A percentile compares a stretch with the other conserved stretches of the same genome.
These are phyloP conservation scores for Parathielavia hyrcaniae DNA, from an alignment of 495 filamentous ascomycete species.

Conservation along the genomic window DNA sequence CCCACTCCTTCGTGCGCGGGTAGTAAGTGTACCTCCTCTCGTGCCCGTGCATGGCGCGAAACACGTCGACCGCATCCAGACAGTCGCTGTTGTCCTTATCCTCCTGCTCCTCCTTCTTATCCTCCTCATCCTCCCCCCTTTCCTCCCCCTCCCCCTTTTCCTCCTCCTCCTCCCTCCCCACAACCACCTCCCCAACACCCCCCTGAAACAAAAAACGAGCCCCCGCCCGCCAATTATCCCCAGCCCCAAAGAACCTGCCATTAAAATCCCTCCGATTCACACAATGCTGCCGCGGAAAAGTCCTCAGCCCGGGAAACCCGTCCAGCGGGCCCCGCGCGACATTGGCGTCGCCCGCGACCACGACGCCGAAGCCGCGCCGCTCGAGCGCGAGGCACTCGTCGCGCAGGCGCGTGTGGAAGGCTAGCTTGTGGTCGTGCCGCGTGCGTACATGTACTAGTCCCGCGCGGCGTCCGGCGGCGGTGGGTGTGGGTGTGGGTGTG, in stretches of 20 bases:
- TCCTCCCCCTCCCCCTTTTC: neutral
- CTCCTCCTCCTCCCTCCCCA: neutral
- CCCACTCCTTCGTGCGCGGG: slow-evolving; percentile 31
- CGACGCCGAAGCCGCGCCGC: slow-evolving; percentile 33
- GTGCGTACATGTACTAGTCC: too few relatives aligned
- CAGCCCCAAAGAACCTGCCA: slow-evolving; percentile 39
- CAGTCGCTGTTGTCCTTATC: neutral
- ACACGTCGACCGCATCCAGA: slow-evolving; percentile 31
- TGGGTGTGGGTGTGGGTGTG: too few relatives aligned
- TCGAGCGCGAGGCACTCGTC: slow-evolving; percentile 39
- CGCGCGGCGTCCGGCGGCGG: too few relatives aligned
- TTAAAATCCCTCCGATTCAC: slow-evolving; percentile 47
- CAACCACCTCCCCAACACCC: neutral
- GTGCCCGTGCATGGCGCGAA: slow-evolving; percentile 20
- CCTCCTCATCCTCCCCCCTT: neutral
- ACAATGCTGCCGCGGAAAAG: slow-evolving; percentile 39
- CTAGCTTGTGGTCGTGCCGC: slow-evolving; percentile 45
- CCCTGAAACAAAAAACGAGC: slow-evolving; percentile 1
- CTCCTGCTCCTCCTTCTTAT: neutral
- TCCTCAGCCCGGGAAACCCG: slow-evolving; percentile 41
- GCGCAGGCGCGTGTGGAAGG: slow-evolving; percentile 40
- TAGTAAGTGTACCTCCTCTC: slow-evolving; percentile 34
- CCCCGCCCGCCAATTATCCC: slow-evolving; percentile 20
- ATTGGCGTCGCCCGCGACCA: slow-evolving; percentile 48
- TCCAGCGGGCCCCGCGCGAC: slow-evolving; percentile 39